phyloP scores from a whole-genome alignment of 352 stramenopile species.

The Pythium guiyangense region DNA sequence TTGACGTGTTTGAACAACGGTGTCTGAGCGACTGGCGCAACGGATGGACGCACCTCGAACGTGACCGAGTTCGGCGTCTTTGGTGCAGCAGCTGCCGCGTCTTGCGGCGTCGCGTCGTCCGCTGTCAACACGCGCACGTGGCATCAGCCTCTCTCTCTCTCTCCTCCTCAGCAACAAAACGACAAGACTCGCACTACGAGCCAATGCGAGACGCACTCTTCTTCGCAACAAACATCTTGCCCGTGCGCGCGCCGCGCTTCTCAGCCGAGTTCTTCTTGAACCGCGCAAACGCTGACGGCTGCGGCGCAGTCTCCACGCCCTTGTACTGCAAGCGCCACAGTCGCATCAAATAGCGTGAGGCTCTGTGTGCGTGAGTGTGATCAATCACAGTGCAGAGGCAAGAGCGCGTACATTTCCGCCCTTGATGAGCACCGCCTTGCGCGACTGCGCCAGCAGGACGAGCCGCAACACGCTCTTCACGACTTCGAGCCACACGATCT shows the following conservation, averaged over 20 bases:
- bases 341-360: not conserved
- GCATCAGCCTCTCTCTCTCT: not conserved
- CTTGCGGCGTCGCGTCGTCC: conserved; percentile 8
- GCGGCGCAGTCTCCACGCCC: conserved; percentile 39
- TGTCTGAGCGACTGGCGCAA: too few species aligned
- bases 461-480: conserved; percentile 71
- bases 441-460: conserved; percentile 56
- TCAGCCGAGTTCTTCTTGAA: conserved; percentile 43
- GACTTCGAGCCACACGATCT: conserved; percentile 77
- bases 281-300: conserved; percentile 43
- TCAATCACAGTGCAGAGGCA: not conserved
- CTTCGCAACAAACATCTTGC: conserved; percentile 65
- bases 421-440: conserved; percentile 47
- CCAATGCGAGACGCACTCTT: conserved; percentile 7
- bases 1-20: not conserved
- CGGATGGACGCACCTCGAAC: conserved; percentile 34
- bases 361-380: not conserved
- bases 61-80: conserved; percentile 34
- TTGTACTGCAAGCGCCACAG: conserved; percentile 33
- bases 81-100: conserved; percentile 7
- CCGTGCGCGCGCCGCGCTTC: conserved; percentile 61
- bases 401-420: conserved; percentile 42
- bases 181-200: not conserved
- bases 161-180: too few species aligned
- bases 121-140: not conserved